phyloP scores from a whole-genome alignment of 2,329 filamentous ascomycete species.

The Arthrinium phaeospermum region DNA sequence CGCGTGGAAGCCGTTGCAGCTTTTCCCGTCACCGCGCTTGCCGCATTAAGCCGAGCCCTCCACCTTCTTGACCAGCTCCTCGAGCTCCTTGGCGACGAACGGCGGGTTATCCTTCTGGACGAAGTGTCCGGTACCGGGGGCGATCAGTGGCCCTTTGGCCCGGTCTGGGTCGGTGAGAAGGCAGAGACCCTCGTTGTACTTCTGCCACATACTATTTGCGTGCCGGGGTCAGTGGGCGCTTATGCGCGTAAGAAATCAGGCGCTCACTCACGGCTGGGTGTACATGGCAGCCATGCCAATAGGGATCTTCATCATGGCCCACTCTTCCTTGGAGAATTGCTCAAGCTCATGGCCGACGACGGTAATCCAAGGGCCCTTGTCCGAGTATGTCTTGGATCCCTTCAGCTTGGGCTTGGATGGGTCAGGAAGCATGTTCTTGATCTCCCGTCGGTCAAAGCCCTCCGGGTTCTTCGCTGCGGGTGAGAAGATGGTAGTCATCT shows the following conservation, averaged over 20 bases:
- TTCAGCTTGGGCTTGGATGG: conserved; percentile 48
- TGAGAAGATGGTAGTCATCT: conserved; percentile 50
- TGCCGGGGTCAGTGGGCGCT: conserved; percentile 19
- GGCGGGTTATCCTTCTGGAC: conserved; percentile 59
- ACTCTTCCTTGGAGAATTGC: conserved; percentile 52
- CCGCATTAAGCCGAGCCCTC: too few species aligned
- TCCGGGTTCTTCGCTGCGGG: conserved; percentile 56
- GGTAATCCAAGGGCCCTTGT: conserved; percentile 47
- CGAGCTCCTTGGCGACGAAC: conserved; percentile 44
- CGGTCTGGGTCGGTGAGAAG: conserved; percentile 47
- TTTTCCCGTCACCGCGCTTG: too few species aligned
- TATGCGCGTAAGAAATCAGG: too few species aligned
- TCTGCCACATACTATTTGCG: conserved; percentile 48
- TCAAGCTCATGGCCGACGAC: conserved; percentile 61
- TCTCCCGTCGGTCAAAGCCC: conserved; percentile 52
- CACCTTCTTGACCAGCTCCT: background rate
- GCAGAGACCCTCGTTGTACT: conserved; percentile 58
- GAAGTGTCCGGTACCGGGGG: conserved; percentile 58
- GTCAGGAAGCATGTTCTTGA: conserved; percentile 49
- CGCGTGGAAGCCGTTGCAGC: too few species aligned
- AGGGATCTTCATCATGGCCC: conserved; percentile 31
- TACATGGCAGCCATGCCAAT: conserved; percentile 52
- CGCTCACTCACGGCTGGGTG: conserved; percentile 49
- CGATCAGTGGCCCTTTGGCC: conserved; percentile 47
- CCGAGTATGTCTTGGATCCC: conserved; percentile 34